phyloP scores from a whole-genome alignment of 805 yeast genomes.

The Candida orba region DNA sequence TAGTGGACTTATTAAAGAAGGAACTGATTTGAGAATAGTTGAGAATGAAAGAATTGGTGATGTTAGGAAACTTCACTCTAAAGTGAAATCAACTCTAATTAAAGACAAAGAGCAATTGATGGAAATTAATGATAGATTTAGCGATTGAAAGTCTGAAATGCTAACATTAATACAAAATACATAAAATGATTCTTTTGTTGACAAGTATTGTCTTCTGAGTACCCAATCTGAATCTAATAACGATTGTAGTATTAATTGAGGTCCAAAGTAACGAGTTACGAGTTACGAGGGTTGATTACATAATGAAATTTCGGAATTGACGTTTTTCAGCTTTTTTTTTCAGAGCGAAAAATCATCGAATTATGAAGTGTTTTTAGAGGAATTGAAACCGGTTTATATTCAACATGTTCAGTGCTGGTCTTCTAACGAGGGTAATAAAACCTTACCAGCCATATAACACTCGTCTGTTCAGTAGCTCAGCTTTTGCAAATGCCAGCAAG shows the following conservation, averaged over 20 bases:
- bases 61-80: too few relatives aligned
- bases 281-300: neutral
- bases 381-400: neutral
- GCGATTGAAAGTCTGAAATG: too few relatives aligned
- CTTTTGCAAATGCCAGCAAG: slow-evolving; percentile 10
- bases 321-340: slow-evolving; percentile 6
- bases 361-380: neutral
- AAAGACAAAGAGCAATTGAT: too few relatives aligned
- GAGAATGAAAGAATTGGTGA: neutral
- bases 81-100: too few relatives aligned
- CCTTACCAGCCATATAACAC: slow-evolving; percentile 1
- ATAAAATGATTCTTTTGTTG: too few relatives aligned
- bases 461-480: slow-evolving; percentile 11
- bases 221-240: too few relatives aligned
- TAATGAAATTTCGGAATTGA: neutral
- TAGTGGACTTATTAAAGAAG: neutral
- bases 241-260: too few relatives aligned
- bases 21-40: neutral
- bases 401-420: slow-evolving; percentile 1
- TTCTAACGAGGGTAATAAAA: slow-evolving; percentile 10
- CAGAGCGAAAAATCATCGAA: neutral
- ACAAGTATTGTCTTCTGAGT: too few relatives aligned
- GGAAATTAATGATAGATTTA: too few relatives aligned
- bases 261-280: too few relatives aligned
- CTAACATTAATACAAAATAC: too few relatives aligned